A percentile compares a stretch with the other conserved stretches of the same genome.
Conservation (phyloP, 2,329 filamentous ascomycete genomes). For the Ophiosphaerella herpotricha region DNA sequence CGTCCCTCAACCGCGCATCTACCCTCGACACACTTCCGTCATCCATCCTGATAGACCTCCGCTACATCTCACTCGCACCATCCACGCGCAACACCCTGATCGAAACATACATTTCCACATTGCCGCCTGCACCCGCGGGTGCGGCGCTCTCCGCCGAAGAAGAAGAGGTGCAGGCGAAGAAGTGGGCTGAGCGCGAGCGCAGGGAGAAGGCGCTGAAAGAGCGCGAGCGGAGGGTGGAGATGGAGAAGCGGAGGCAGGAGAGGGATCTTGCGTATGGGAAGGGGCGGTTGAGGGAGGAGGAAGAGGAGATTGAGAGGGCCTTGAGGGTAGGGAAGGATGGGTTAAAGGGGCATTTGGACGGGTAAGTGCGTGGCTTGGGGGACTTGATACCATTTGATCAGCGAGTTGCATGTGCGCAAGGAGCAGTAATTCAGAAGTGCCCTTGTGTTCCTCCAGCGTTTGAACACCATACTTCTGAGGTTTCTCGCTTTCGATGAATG, state of each 20-base stretch:
- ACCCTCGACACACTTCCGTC: conserved; percentile 63
- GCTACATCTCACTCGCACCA: conserved; percentile 70
- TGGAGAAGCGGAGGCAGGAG: conserved; percentile 65
- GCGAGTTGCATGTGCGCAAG: too few species aligned
- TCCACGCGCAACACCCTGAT: conserved; percentile 67
- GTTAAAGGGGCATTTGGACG: conserved; percentile 63
- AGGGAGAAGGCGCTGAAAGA: conserved; percentile 71
- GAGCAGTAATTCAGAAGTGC: too few species aligned
- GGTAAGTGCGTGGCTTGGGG: conserved; percentile 3
- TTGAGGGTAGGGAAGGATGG: conserved; percentile 72
- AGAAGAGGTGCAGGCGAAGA: conserved; percentile 54
- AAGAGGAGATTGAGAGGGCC: conserved; percentile 69
- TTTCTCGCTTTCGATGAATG: too few species aligned
- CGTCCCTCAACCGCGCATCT: conserved; percentile 64
- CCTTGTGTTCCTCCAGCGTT: too few species aligned
- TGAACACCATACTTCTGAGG: too few species aligned
- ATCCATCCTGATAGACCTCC: conserved; percentile 66
- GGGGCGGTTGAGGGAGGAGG: conserved; percentile 66
- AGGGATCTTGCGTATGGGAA: conserved; percentile 65
- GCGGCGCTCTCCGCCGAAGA: conserved; percentile 52
- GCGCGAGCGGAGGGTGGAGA: conserved; percentile 64
- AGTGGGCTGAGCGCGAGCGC: conserved; percentile 43
- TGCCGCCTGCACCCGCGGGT: conserved; percentile 62
- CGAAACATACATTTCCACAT: conserved; percentile 66
- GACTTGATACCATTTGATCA: too few species aligned